Base-by-base conservation (phyloP, 2,329 filamentous ascomycete species). In the Aspergillus pseudoviridinutans region DNA sequence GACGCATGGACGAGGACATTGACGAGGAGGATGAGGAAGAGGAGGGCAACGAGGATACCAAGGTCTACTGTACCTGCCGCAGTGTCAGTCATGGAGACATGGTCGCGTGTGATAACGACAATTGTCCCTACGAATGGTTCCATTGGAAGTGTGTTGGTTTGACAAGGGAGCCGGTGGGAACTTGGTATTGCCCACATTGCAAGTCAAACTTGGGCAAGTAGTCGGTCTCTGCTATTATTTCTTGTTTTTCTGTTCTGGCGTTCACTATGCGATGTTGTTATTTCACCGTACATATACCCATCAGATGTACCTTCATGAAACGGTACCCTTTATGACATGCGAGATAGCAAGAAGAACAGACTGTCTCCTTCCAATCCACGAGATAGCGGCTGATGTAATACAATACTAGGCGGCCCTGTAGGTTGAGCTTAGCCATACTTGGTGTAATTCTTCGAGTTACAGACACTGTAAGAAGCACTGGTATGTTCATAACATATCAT, bases 91-190 rank as follows among this genome's bases (percentile, higher is more conserved):
- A 86, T 66, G 85, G 85, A 20, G 83, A 86, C 66, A 88, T 88
- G 85, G 82, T 88, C 44, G 85, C 84, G 12, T 88, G 85, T 66
- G 85, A 88, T 69, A 87, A 87, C 67, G 83, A 85, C 41, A 76
- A 79, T 56, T 88, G 85, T 72, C 80, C 82, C 12, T 81, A 83
- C 61, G 84, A 88, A 68, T 88, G 85, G 85, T 88, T 88, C 71
- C 85, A 88, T 76, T 80, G 86, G 70, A 82, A 80, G 44, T 88
- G 85, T 64, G 84, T 87, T 53, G 82, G 84, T 22, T 74, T 88
- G 65, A 83, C 80, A 47, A 81, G 82, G 64, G 82, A 85, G 63
- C 85, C 85, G 0, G 77, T 78, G 50, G 81, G 82, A 58, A 82
- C 80, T 51, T 84, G 82, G 82, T 84, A 78, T 68, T 84, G 82